Percentiles rank a stretch among this genome's conserved stretches.
Evolutionary conservation across 352 stramenopile genomes (phyloP).

Genomic region (Phytophthora sansomeana): DNA sequence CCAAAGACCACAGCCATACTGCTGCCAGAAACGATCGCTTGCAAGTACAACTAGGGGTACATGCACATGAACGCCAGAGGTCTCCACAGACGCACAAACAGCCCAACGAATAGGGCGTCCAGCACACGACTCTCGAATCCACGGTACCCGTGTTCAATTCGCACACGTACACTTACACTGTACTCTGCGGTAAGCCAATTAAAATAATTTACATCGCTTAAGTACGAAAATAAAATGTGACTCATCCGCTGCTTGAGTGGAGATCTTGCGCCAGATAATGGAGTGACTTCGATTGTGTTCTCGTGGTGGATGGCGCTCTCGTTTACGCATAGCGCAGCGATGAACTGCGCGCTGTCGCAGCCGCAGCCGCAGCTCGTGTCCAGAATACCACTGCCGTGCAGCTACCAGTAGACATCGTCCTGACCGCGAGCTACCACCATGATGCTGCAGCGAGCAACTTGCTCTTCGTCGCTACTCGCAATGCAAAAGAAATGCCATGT

Average conservation of each 20-base stretch:
- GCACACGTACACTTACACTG: constrained; percentile 61
- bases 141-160: constrained; percentile 83
- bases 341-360: constrained; percentile 41
- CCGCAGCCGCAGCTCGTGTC: constrained; percentile 34
- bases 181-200: too few species aligned
- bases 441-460: constrained; percentile 5
- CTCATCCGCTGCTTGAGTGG: too few species aligned
- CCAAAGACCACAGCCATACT: constrained; percentile 76
- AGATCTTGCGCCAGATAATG: too few species aligned
- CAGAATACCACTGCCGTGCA: constrained; percentile 35
- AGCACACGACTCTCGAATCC: constrained; percentile 73
- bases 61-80: constrained; percentile 80
- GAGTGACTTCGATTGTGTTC: too few species aligned
- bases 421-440: constrained; percentile 16
- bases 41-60: constrained; percentile 85
- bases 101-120: constrained; percentile 74
- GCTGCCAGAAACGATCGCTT: constrained; percentile 70
- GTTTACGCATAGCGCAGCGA: neutral
- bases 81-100: constrained; percentile 84
- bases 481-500: constrained; percentile 34
- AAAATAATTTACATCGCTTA: too few species aligned
- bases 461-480: constrained; percentile 26
- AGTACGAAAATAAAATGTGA: too few species aligned
- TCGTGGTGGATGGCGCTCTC: constrained; percentile 3
- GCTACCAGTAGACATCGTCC: constrained; percentile 29